Evolutionary conservation across 163 green algal species (phyloP).

Genomic region (Volvox carteri): DNA sequence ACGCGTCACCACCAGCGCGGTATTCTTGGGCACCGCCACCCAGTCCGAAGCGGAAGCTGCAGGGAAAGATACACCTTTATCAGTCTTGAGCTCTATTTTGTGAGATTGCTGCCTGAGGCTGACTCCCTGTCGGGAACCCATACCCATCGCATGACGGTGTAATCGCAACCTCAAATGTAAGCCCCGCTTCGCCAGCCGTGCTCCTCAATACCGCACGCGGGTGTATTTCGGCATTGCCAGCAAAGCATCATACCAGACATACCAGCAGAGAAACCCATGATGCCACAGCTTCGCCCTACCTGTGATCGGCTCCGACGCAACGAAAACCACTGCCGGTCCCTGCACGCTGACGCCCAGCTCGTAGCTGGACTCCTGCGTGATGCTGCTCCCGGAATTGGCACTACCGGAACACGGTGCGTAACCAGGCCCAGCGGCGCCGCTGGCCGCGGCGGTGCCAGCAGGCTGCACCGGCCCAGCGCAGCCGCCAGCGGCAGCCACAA

Average conservation of each 20-base stretch:
- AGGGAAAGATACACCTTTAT: too few relatives aligned
- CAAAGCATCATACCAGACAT: background rate
- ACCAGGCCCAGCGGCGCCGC: background rate
- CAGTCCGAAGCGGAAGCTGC: conserved; percentile 78
- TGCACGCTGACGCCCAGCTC: conserved; percentile 82
- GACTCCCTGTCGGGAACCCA: too few relatives aligned
- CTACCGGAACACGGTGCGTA: conserved; percentile 3
- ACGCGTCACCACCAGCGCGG: conserved; percentile 86
- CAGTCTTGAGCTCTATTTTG: too few relatives aligned
- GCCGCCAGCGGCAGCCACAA: background rate
- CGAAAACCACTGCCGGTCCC: conserved; percentile 84
- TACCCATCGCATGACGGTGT: too few relatives aligned
- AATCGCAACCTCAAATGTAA: too few relatives aligned
- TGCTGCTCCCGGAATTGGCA: conserved; percentile 52
- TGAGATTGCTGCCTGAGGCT: too few relatives aligned
- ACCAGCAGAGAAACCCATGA: background rate
- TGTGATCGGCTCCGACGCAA: conserved; percentile 97
- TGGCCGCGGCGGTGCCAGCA: background rate
- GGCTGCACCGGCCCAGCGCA: background rate
- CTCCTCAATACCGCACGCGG: too few relatives aligned
- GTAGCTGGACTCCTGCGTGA: conserved; percentile 84
- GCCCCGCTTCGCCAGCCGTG: too few relatives aligned
- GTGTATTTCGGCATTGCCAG: too few relatives aligned
- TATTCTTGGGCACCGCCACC: conserved; percentile 89
- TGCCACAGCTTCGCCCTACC: conserved; percentile 42